A percentile compares a stretch with the other conserved stretches of the same genome.
Evolutionary conservation across 768 basidiomycete species (phyloP).

Genomic region (Hydnum rufescens): DNA sequence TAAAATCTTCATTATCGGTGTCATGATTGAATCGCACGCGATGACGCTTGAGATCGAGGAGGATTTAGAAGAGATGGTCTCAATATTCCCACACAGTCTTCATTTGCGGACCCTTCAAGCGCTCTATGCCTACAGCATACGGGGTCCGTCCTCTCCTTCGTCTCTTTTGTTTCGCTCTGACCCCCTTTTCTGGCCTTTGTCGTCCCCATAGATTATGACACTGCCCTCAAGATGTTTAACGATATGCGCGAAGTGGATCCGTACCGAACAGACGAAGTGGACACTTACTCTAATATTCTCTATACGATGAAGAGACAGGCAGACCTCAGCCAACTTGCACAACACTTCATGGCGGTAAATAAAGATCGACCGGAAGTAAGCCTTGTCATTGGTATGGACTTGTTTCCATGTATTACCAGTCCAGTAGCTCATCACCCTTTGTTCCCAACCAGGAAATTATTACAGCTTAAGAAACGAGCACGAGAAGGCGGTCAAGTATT

Average conservation of each 20-base stretch:
- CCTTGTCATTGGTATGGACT: conserved; percentile 67
- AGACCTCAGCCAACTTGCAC: conserved; percentile 79
- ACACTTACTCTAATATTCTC: conserved; percentile 89
- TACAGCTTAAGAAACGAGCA: conserved; percentile 87
- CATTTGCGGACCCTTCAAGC: conserved; percentile 80
- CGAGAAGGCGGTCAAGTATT: conserved; percentile 90
- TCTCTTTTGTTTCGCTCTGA: conserved; percentile 1
- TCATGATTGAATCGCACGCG: conserved; percentile 73
- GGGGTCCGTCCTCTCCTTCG: conserved; percentile 36
- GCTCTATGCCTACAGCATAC: conserved; percentile 70
- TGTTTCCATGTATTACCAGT: neutral
- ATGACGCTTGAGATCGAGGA: conserved; percentile 71
- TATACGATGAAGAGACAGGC: conserved; percentile 83
- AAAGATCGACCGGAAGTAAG: conserved; percentile 93
- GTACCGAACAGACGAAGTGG: conserved; percentile 81
- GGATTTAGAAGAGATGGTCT: conserved; percentile 61
- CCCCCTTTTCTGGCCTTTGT: too few relatives aligned
- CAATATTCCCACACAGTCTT: conserved; percentile 62
- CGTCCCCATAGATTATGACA: conserved; percentile 49
- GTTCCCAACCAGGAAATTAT: conserved; percentile 58
- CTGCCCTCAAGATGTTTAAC: conserved; percentile 72
- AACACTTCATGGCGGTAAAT: conserved; percentile 74
- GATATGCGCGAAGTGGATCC: conserved; percentile 65
- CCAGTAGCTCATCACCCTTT: neutral
- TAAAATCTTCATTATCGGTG: conserved; percentile 69